These are phyloP conservation scores for Leptographium galeiforme DNA, from an alignment of 2,329 filamentous ascomycete genomes.

Conservation along the genomic window DNA sequence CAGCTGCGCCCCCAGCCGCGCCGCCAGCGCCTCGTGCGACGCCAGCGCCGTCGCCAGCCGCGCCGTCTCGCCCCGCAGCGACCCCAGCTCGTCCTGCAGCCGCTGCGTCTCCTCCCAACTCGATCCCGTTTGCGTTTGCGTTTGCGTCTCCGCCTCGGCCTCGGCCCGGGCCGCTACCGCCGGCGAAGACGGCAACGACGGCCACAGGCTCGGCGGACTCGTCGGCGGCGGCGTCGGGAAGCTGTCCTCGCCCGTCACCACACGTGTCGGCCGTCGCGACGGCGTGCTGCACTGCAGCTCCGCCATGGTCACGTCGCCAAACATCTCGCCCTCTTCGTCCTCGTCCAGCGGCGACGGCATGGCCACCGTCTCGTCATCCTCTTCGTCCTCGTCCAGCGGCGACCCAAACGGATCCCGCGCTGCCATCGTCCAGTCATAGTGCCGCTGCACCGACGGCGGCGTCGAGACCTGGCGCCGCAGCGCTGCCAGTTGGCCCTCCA, in stretches of 20 bases:
- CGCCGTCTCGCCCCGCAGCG: constrained; percentile 32
- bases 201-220: constrained; percentile 24
- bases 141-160: constrained; percentile 25
- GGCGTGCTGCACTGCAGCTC: constrained; percentile 41
- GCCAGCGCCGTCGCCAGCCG: constrained; percentile 35
- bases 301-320: constrained; percentile 37
- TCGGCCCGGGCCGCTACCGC: no score
- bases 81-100: constrained; percentile 33
- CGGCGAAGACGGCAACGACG: constrained; percentile 15
- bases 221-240: constrained; percentile 44
- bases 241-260: constrained; percentile 16
- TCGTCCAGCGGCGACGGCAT: neutral
- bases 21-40: constrained; percentile 29
- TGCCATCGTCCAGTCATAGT: constrained; percentile 37
- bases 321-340: constrained; percentile 18
- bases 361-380: constrained; percentile 23
- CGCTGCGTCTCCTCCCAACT: constrained; percentile 27
- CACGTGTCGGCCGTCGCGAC: constrained; percentile 16
- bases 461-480: constrained; percentile 19
- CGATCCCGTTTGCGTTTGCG: constrained; percentile 27
- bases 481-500: constrained; percentile 22
- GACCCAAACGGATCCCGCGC: constrained; percentile 32
- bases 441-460: constrained; percentile 12
- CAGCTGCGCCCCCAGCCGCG: constrained; percentile 24
- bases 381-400: neutral